Evolutionary conservation across 2,329 filamentous ascomycete genomes (phyloP), one percentile per base, ranked within the genome.

Genomic region (Metarhizium guizhouense): DNA sequence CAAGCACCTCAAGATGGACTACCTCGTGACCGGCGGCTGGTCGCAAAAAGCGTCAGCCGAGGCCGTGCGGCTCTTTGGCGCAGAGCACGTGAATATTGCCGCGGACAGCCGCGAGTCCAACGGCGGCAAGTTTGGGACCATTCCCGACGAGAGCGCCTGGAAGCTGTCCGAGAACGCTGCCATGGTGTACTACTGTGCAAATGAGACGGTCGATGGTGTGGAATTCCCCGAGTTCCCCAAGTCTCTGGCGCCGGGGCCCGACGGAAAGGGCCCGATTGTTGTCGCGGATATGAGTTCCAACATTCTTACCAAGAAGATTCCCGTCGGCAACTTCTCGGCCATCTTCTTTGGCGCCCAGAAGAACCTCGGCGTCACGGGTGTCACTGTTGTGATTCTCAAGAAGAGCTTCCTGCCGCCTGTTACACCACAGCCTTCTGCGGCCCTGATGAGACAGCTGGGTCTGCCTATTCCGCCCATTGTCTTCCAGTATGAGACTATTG

Each of bases 291-390:
- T 97, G 88, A 88, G 83, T 50, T 96, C 90, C 57, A 97, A 96
- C 71, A 96, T 97, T 67, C 83, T 97, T 53, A 90, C 89, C 50
- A 79, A 90, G 47, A 81, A 79, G 59, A 81, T 96, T 29, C 86
- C 92, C 38, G 81, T 95, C 51, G 78, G 76, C 62, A 92, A 94
- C 67, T 95, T 87, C 72, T 87, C 86, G 1, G 76, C 87, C 62
- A 87, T 97, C 67, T 96, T 96, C 74, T 95, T 91, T 59, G 91
- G 92, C 50, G 91, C 92, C 0, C 93, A 96, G 70, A 96, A 97
- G 82, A 96, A 97, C 72, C 80, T 96, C 11, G 93, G 92, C 32
- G 83, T 82, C 3, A 85, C 93, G 1, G 93, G 93, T 57, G 82
- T 97, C 58, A 94, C 93, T 6, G 88, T 96, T 32, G 86, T 88